Evolutionary conservation across 2,329 filamentous ascomycete genomes (phyloP), one percentile per base, ranked within the genome.

Genomic region (Talaromyces piceae): DNA sequence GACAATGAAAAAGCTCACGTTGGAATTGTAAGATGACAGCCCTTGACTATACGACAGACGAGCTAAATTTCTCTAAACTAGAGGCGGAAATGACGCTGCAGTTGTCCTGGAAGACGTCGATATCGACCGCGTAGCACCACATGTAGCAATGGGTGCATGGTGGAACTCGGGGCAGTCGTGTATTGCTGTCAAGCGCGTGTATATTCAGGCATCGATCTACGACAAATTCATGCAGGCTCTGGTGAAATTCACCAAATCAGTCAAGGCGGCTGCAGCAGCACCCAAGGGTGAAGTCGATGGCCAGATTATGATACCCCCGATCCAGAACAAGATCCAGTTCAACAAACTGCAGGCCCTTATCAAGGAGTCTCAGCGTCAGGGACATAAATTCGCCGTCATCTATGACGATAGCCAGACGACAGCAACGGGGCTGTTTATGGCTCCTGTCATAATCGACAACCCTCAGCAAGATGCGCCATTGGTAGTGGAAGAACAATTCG

Each of bases 301-400:
- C 9, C 28, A 30, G 28, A 8, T 39, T 16, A 25, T 22, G n/a
- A 18, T 41, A 12, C 26, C 26, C 7, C 46, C 46, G 5, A 49
- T 49, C 18, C 46, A 49, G 20, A 49, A 49, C 22, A 33, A 41
- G 31, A 12, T 49, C 4, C 46, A 49, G 22, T 49, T 23, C 20
- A 23, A 41, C 6, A 39, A 33, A 9, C 8, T 33, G 9, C 8
- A 47, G 16, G 30, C 3, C 33, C 28, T 47, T 22, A 7, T 33
- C 30, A 16, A 7, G 20, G 20, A 43, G 7, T 43, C n/a, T 37
- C 25, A 27, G 18, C 20, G n/a, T 12, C 13, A 18, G 30, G 25
- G 11, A 31, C 26, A 27, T 5, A n/a, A n/a, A n/a, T n/a, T n/a
- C n/a, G 13, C 6, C 12, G 23, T 47, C 9, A 27, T 13, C 45